A percentile compares a stretch with the other conserved stretches of the same genome.
phyloP scores from a whole-genome alignment of 805 yeast genomes.

The Sporopachydermia quercuum region DNA sequence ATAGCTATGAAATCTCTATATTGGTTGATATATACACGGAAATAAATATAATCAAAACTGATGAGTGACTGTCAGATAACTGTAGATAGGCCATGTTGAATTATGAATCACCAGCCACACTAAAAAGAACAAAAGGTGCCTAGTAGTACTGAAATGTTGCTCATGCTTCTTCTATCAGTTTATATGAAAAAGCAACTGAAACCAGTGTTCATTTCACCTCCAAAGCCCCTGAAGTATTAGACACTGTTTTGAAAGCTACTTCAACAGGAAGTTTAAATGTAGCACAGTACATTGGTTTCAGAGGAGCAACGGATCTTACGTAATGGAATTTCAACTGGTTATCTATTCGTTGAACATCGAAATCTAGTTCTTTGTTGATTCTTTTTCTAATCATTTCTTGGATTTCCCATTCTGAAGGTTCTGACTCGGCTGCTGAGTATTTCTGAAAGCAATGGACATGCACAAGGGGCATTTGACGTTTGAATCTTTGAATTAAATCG shows the following conservation, averaged over 20 bases:
- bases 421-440: constrained; percentile 58
- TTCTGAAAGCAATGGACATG: constrained; percentile 92
- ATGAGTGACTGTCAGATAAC: too few relatives aligned
- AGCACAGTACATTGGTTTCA: constrained; percentile 91
- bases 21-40: too few relatives aligned
- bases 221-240: too few relatives aligned
- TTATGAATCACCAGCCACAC: too few relatives aligned
- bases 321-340: constrained; percentile 48
- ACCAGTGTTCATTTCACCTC: too few relatives aligned
- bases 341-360: constrained; percentile 30
- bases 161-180: too few relatives aligned
- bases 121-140: too few relatives aligned
- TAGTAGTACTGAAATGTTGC: too few relatives aligned
- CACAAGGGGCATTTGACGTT: constrained; percentile 45
- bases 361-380: constrained; percentile 30
- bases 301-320: constrained; percentile 91
- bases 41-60: too few relatives aligned
- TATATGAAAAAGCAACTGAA: too few relatives aligned
- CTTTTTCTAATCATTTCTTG: constrained; percentile 49
- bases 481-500: constrained; percentile 20
- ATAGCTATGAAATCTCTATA: too few relatives aligned
- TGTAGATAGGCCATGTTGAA: too few relatives aligned
- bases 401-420: constrained; percentile 55
- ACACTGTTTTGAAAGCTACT: not conserved
- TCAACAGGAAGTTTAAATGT: constrained; percentile 48